phyloP scores from a whole-genome alignment of 805 yeast genomes.

The Huiozyma naganishii region DNA sequence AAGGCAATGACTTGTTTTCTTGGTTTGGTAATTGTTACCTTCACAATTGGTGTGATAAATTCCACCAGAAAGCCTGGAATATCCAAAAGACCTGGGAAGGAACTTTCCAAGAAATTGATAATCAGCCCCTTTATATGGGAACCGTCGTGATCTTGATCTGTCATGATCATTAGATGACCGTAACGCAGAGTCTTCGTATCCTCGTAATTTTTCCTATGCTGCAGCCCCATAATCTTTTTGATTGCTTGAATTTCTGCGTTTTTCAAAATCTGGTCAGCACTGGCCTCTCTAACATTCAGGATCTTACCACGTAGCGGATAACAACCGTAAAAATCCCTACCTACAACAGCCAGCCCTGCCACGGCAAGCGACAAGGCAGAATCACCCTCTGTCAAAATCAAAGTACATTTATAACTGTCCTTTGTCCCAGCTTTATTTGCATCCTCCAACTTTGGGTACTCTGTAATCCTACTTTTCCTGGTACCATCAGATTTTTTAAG shows the following conservation, averaged over 20 bases:
- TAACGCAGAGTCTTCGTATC: slow-evolving; percentile 70
- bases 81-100: slow-evolving; percentile 86
- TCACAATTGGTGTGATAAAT: slow-evolving; percentile 93
- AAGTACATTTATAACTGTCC: slow-evolving; percentile 85
- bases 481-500: slow-evolving; percentile 83
- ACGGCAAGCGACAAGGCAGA: slow-evolving; percentile 90
- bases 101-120: slow-evolving; percentile 83
- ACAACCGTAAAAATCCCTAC: slow-evolving; percentile 90
- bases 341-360: slow-evolving; percentile 88
- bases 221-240: slow-evolving; percentile 90
- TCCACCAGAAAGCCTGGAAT: slow-evolving; percentile 89
- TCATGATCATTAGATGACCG: slow-evolving; percentile 97
- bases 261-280: slow-evolving; percentile 87
- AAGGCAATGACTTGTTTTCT: slow-evolving; percentile 55
- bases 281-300: slow-evolving; percentile 91
- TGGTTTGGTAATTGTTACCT: slow-evolving; percentile 67
- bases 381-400: slow-evolving; percentile 93
- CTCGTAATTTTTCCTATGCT: slow-evolving; percentile 78
- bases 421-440: slow-evolving; percentile 94
- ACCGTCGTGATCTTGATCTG: slow-evolving; percentile 99
- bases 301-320: slow-evolving; percentile 93
- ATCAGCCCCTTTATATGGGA: slow-evolving; percentile 93
- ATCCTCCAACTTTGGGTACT: slow-evolving; percentile 82
- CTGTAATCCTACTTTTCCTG: slow-evolving; percentile 74
- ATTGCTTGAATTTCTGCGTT: slow-evolving; percentile 92